Evolutionary conservation across 495 filamentous ascomycete genomes (phyloP), one percentile per base, ranked within the genome.

Genomic region (Trichocladium uniseriatum): DNA sequence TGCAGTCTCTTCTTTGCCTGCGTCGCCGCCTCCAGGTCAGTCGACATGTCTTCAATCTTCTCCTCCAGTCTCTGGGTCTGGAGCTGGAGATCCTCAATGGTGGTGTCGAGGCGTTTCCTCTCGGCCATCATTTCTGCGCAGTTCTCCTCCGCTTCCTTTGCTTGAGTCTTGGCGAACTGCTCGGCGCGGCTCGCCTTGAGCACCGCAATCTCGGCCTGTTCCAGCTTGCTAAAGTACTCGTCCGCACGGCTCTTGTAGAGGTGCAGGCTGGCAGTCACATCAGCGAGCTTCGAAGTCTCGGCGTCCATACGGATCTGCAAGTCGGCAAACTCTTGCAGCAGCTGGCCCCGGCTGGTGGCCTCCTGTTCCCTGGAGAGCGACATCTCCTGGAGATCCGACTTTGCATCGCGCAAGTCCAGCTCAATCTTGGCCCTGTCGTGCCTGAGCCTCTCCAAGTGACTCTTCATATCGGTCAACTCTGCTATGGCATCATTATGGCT

Each of bases 171-270:
- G 38, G 92, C 90, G 61, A 95, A 95, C 59, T 94, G 87, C 66
- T 97, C 92, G 0, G 94, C 90, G 7, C 91, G 77, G 42, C 78
- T 81, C 38, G 92, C 91, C 66, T 95, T 96, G 50, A 98, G 77
- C 18, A 97, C 88, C 8, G 89, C 82, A 53, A 97, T 91, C 62
- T 98, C 92, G 14, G 92, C 92, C 62, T 96, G 90, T 62, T 98
- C 92, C 15, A 98, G 83, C 68, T 95, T 96, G 73, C 79, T 87
- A 70, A 96, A 98, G 58, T 98, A 98, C 62, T 98, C 92, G 61
- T 97, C 89, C 1, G 91, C 85, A 22, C 92, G 83, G 38, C 79
- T 80, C 77, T 95, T 97, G 76, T 97, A 98, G 21, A 96, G 69
- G 51, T 78, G 83, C 13, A 96, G 74, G 60, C 83, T 94, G 11